Conservation (phyloP, 202 grass and related monocot genomes). For the Bolboschoenoplectus hybrid region DNA sequence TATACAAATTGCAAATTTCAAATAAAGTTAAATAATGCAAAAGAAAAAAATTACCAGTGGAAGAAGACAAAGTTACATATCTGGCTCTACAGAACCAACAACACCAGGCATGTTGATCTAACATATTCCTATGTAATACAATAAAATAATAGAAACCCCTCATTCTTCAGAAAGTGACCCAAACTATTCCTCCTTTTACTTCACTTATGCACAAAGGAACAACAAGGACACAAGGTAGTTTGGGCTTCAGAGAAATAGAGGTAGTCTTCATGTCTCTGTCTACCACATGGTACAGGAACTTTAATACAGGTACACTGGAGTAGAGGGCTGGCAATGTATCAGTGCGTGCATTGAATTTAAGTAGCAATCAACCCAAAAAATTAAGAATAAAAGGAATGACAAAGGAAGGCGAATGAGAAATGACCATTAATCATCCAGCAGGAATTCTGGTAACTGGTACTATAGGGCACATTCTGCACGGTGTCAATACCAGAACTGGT, state of each 20-base stretch:
- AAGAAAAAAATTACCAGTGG: neutral
- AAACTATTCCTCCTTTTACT: slow-evolving; percentile 1
- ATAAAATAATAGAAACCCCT: neutral
- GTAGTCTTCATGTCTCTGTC: neutral
- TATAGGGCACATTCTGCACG: neutral
- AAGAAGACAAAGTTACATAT: slow-evolving; percentile 5
- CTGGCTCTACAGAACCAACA: neutral
- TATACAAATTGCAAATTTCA: slow-evolving; percentile 27
- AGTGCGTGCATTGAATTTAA: neutral
- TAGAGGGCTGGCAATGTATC: neutral
- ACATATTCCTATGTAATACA: neutral
- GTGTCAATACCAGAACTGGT: slow-evolving; percentile 10
- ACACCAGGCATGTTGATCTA: neutral
- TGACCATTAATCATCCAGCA: slow-evolving; percentile 9
- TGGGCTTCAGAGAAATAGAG: neutral
- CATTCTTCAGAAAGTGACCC: neutral
- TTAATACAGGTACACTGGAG: neutral
- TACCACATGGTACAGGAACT: neutral
- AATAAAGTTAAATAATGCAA: neutral
- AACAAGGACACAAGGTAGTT: neutral
- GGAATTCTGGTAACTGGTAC: neutral
- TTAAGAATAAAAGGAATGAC: neutral
- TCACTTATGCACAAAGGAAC: neutral
- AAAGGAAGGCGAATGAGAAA: neutral
- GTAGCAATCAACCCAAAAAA: slow-evolving; percentile 8